Base-by-base conservation (phyloP, 805 yeast genomes). In the Saturnispora mendoncae region DNA sequence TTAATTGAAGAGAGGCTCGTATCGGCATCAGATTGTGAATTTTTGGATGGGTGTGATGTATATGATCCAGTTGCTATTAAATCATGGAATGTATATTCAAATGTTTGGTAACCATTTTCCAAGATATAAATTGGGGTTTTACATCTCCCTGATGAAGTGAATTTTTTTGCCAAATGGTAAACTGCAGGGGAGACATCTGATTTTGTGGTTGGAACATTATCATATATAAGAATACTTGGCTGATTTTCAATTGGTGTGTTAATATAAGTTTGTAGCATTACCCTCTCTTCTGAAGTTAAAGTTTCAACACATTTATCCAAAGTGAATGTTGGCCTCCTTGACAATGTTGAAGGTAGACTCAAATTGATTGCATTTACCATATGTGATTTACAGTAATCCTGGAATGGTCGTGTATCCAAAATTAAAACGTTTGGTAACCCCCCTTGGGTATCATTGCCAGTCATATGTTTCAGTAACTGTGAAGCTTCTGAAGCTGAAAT, bases 331-430 rank as follows among this genome's bases (percentile, higher is more conserved):
- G 77, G 66, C 48, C 97, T 71, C 56, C 79, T 83, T 47, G 88
- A 64, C 32, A 88, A 66, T 0, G 97, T 88, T n/a, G 95, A 81
- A 2, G 97, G 97, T 12, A 88, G 62, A 58, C 94, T 84, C 28
- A 90, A 71, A 56, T 85, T 85, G 34, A 84, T 65, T 1, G 97
- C 73, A 32, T 71, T 66, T 4, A 51, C 53, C 10, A 90, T 59
- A 46, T 80, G 86, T 2, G 68, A 55, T 45, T 67, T 71, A 33
- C 78, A 69, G 55, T 66, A 85, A 43, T 84, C 90, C 19, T 83
- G 78, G 55, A 78, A 85, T 0, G 96, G 84, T 42, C 97, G 66
- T 9, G 83, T 79, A 56, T 88, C 97, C 13, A 86, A 64, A 2
- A 82, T 52, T n/a, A 84, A 50, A 4, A 69, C 46, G 31, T 54